A percentile compares a stretch with the other conserved stretches of the same genome.
These are phyloP conservation scores for Astrothelium macrocarpum DNA, from an alignment of 495 filamentous ascomycete genomes.

Conservation along the genomic window DNA sequence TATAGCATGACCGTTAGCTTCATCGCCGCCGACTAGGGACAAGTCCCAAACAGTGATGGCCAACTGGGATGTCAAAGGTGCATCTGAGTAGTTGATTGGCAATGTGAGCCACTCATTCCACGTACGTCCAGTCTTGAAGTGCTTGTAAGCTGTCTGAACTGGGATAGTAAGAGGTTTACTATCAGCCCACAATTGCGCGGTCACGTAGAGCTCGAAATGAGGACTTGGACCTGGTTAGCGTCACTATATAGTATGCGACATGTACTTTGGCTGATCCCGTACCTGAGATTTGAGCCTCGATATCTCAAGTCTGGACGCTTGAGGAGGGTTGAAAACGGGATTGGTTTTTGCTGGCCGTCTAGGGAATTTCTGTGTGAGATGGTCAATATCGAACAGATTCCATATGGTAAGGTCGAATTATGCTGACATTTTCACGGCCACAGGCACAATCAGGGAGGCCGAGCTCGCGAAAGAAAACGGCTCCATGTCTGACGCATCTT, in stretches of 20 bases:
- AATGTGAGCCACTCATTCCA: constrained; percentile 97
- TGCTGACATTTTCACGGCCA: constrained; percentile 68
- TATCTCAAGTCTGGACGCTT: constrained; percentile 70
- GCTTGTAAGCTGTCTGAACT: constrained; percentile 82
- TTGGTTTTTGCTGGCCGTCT: constrained; percentile 73
- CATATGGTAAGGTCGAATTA: background rate
- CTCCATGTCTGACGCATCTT: constrained; percentile 52
- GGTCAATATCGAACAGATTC: constrained; percentile 11
- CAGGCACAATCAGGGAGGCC: constrained; percentile 61
- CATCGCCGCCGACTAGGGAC: constrained; percentile 60
- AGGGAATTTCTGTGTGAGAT: constrained; percentile 55
- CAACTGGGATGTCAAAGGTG: constrained; percentile 69
- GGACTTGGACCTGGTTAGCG: constrained; percentile 20
- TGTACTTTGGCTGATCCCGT: constrained; percentile 5
- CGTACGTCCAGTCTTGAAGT: constrained; percentile 66
- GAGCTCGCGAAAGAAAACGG: constrained; percentile 90
- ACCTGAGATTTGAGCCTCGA: constrained; percentile 67
- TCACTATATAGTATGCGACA: constrained; percentile 7
- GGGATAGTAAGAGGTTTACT: constrained; percentile 90
- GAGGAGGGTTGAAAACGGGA: constrained; percentile 69
- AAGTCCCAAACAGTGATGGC: constrained; percentile 96
- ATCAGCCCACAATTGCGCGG: constrained; percentile 87
- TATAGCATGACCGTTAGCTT: constrained; percentile 60
- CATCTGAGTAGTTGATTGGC: constrained; percentile 68
- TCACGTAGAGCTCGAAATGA: constrained; percentile 85